Base-by-base conservation (phyloP, 1,284 basidiomycete species). In the Rhizoctonia solani region DNA sequence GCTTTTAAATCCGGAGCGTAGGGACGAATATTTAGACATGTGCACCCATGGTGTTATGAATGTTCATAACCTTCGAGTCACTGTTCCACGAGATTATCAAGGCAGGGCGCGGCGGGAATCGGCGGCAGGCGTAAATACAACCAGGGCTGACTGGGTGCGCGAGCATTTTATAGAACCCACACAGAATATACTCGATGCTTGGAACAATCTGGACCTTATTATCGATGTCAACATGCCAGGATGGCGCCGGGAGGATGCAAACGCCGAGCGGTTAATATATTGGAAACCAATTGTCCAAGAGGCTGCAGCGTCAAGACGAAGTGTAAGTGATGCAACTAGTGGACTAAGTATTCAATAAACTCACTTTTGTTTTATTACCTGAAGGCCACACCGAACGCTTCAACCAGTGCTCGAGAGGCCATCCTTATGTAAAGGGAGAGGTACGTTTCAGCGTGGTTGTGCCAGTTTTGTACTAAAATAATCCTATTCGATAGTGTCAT, bases 341-440 rank as follows among this genome's bases (percentile, higher is more conserved):
- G 4, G 32, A 4, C 32, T 11, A 34, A 4, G 11, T 34, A 11
- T 4, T 34, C 32, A 34, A 34, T 34, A 34, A 4, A 34, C 11
- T 34, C 4, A 34, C 11, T 34, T 34, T 34, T 4, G 11, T 44
- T 23, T 42, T 46, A 34, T 37, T n/a, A n/a, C 44, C 50, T 11
- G 49, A 70, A 84, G 81, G 72, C 2, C 77, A 81, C 47, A 76
- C 76, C 1, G 84, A 84, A 1, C 84, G 86, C 71, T 84, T 79
- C 69, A 83, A 82, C 69, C 79, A 77, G 66, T 81, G 83, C 73
- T 75, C 75, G 4, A 80, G 83, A 50, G 83, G 84, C 0, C 84
- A 85, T 70, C 74, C 75, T 0, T 86, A 81, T 66, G 78, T 79
- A 4, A 84, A 85, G 41, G 73, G 71, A 3, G 78, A 84, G 66